phyloP scores from a whole-genome alignment of 495 filamentous ascomycete species.

The Lineolata rhizophorae region DNA sequence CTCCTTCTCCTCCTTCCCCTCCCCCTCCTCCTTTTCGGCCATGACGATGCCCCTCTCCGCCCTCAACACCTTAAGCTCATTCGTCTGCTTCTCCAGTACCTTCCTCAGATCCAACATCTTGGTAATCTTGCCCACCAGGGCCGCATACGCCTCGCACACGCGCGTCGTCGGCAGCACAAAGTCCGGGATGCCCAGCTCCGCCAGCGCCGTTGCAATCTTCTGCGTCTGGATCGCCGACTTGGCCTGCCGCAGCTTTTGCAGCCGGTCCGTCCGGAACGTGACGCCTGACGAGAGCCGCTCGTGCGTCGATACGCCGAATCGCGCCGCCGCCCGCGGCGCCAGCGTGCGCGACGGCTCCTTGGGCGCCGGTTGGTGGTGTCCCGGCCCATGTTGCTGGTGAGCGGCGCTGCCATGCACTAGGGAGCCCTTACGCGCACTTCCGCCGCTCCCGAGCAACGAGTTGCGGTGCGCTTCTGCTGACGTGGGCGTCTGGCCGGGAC shows the following conservation, averaged over 20 bases:
- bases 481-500: slow-evolving; percentile 2
- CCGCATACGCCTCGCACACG: slow-evolving; percentile 63
- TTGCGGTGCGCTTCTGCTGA: background rate
- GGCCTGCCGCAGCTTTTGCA: slow-evolving; percentile 59
- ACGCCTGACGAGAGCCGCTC: slow-evolving; percentile 57
- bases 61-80: slow-evolving; percentile 54
- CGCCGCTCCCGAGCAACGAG: background rate
- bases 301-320: slow-evolving; percentile 68
- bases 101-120: slow-evolving; percentile 64
- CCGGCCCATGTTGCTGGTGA: too few species aligned
- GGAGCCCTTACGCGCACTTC: background rate
- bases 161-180: slow-evolving; percentile 71
- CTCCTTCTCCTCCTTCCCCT: slow-evolving; percentile 3
- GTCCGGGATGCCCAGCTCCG: slow-evolving; percentile 57
- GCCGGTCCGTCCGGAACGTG: slow-evolving; percentile 65
- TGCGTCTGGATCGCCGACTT: slow-evolving; percentile 65
- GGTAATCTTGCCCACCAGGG: slow-evolving; percentile 50
- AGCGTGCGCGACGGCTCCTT: slow-evolving; percentile 40
- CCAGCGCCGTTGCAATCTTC: slow-evolving; percentile 55
- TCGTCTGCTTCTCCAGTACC: slow-evolving; percentile 63
- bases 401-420: too few species aligned
- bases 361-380: slow-evolving; percentile 4
- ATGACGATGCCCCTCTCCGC: slow-evolving; percentile 14
- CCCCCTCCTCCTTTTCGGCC: slow-evolving; percentile 5
- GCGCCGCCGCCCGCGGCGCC: slow-evolving; percentile 45